Conservation (phyloP, 2,329 filamentous ascomycete species). For the Exophiala alcalophila region DNA sequence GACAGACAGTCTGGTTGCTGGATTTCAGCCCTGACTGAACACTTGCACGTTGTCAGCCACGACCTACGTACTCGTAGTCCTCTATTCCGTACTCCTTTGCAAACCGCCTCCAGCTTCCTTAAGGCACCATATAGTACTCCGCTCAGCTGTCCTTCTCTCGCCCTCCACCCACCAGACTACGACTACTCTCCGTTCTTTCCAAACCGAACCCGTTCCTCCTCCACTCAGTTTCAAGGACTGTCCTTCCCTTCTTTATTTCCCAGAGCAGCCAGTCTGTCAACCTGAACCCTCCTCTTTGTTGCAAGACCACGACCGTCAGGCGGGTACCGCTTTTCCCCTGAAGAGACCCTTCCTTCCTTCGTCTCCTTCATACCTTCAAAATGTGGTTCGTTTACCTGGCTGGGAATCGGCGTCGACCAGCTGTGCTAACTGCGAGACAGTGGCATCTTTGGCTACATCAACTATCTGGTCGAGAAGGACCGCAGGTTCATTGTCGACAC, state of each 20-base stretch:
- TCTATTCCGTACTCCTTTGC: conserved; percentile 15
- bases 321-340: not conserved
- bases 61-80: too few species aligned
- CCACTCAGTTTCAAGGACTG: too few species aligned
- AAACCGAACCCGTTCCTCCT: too few species aligned
- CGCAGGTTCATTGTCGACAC: conserved; percentile 94
- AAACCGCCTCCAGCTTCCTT: not conserved
- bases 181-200: not conserved
- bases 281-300: conserved; percentile 17
- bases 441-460: conserved; percentile 98
- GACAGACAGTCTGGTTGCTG: too few species aligned
- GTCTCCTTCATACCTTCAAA: conserved; percentile 7
- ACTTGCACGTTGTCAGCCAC: conserved; percentile 6
- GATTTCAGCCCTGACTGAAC: conserved; percentile 9
- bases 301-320: not conserved
- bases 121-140: too few species aligned
- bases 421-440: conserved; percentile 43
- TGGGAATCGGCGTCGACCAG: not conserved
- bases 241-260: conserved; percentile 16
- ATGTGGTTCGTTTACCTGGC: conserved; percentile 22
- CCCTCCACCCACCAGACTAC: too few species aligned
- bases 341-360: not conserved
- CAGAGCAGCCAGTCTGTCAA: conserved; percentile 4
- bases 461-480: conserved; percentile 99
- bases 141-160: too few species aligned